A percentile compares a stretch with the other conserved stretches of the same genome.
These are phyloP conservation scores for Alternaria gaisen DNA, from an alignment of 2,329 filamentous ascomycete species.

Conservation along the genomic window DNA sequence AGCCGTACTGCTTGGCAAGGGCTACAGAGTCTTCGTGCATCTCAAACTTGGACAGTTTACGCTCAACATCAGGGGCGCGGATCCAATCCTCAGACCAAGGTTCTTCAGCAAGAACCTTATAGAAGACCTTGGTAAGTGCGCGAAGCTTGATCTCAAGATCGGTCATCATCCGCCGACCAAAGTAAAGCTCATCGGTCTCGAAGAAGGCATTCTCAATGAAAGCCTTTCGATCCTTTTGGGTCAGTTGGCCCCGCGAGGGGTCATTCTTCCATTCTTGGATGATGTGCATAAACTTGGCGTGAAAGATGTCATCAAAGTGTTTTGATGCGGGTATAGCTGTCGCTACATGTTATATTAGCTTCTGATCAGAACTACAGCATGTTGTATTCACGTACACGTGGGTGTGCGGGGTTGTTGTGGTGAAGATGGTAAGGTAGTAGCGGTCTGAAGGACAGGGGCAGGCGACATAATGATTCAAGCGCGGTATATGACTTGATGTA, in stretches of 20 bases:
- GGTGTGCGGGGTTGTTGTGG: conserved; percentile 27
- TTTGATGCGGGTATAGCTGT: conserved; percentile 23
- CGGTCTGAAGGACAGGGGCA: conserved; percentile 39
- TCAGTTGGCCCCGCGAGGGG: conserved; percentile 38
- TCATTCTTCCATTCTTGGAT: conserved; percentile 45
- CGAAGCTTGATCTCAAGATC: conserved; percentile 48
- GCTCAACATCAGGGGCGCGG: conserved; percentile 48
- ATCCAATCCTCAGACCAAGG: conserved; percentile 52
- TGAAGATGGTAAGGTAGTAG: conserved; percentile 32
- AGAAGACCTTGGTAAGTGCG: conserved; percentile 50
- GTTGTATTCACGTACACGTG: conserved; percentile 20
- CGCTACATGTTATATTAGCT: conserved; percentile 20
- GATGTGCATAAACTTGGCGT: conserved; percentile 46
- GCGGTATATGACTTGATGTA: conserved; percentile 38
- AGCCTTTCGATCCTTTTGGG: conserved; percentile 43
- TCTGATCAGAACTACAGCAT: background rate
- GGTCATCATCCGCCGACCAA: conserved; percentile 36
- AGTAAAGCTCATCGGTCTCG: conserved; percentile 43
- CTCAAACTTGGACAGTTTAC: conserved; percentile 50
- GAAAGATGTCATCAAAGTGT: conserved; percentile 49
- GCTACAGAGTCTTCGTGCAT: conserved; percentile 48
- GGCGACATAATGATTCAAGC: conserved; percentile 45
- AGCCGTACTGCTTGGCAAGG: conserved; percentile 41
- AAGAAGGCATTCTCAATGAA: conserved; percentile 45
- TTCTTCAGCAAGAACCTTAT: conserved; percentile 50